Conservation (phyloP, 768 basidiomycete species). For the Suillus subluteus region DNA sequence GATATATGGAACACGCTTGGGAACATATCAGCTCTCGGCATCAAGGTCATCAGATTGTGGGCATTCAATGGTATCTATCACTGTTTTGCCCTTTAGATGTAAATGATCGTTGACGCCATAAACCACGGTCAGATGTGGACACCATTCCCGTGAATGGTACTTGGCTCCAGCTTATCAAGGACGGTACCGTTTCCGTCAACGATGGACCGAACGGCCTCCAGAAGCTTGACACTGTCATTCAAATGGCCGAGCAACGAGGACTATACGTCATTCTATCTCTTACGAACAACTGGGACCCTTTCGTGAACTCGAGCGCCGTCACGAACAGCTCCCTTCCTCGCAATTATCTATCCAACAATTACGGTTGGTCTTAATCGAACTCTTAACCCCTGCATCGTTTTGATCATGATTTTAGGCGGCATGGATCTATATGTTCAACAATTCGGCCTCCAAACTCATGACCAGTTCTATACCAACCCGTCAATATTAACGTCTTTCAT, state of each 20-base stretch:
- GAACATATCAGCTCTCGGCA: slow-evolving; percentile 57
- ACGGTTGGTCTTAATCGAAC: slow-evolving; percentile 41
- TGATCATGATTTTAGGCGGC: slow-evolving; percentile 46
- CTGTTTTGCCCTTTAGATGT: not conserved
- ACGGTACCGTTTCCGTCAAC: slow-evolving; percentile 60
- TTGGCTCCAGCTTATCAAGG: slow-evolving; percentile 65
- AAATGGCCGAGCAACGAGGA: slow-evolving; percentile 55
- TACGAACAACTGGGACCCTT: slow-evolving; percentile 65
- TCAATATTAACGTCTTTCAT: slow-evolving; percentile 53
- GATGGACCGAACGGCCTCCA: slow-evolving; percentile 63
- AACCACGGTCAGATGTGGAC: slow-evolving; percentile 46
- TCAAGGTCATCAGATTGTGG: slow-evolving; percentile 69
- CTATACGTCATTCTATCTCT: slow-evolving; percentile 58
- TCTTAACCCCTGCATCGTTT: not conserved
- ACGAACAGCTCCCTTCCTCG: slow-evolving; percentile 49
- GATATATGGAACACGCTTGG: slow-evolving; percentile 63
- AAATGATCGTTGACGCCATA: slow-evolving; percentile 13
- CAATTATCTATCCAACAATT: slow-evolving; percentile 64
- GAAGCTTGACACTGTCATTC: slow-evolving; percentile 60
- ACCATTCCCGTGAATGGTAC: slow-evolving; percentile 58
- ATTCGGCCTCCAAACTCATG: slow-evolving; percentile 48
- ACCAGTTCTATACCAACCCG: slow-evolving; percentile 60
- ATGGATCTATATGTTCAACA: slow-evolving; percentile 67
- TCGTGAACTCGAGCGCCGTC: slow-evolving; percentile 26
- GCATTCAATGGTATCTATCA: slow-evolving; percentile 62